phyloP scores from a whole-genome alignment of 2,329 filamentous ascomycete genomes.

The Cladophialophora chaetospira region DNA sequence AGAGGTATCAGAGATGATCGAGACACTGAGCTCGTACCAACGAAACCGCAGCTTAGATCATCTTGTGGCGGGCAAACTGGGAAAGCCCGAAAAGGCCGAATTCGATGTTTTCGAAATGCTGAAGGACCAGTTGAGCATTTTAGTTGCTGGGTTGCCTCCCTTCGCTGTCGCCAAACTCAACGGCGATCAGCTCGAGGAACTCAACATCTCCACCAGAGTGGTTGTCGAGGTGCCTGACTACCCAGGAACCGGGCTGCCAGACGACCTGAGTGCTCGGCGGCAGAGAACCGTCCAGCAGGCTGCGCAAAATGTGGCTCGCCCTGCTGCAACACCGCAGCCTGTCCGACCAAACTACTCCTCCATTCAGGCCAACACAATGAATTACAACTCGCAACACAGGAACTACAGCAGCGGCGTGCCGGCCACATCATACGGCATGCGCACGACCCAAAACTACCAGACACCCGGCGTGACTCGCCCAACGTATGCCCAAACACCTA shows the following conservation, averaged over 20 bases:
- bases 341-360: slow-evolving; percentile 30
- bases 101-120: slow-evolving; percentile 68
- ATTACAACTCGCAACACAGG: slow-evolving; percentile 28
- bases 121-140: slow-evolving; percentile 71
- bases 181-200: slow-evolving; percentile 78
- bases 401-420: slow-evolving; percentile 31
- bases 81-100: slow-evolving; percentile 59
- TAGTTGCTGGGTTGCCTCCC: slow-evolving; percentile 75
- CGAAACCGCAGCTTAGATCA: slow-evolving; percentile 57
- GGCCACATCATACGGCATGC: slow-evolving; percentile 36
- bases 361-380: slow-evolving; percentile 21
- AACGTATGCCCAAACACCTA: slow-evolving; percentile 38
- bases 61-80: slow-evolving; percentile 45
- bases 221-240: slow-evolving; percentile 72
- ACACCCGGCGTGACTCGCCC: slow-evolving; percentile 41
- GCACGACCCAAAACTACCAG: slow-evolving; percentile 36
- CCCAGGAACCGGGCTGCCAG: slow-evolving; percentile 79
- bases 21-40: slow-evolving; percentile 65
- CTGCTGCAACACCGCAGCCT: slow-evolving; percentile 14
- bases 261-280: slow-evolving; percentile 63
- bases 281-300: slow-evolving; percentile 42
- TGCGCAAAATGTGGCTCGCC: slow-evolving; percentile 37
- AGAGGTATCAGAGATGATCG: slow-evolving; percentile 62
- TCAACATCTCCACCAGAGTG: slow-evolving; percentile 79
- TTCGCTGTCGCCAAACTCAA: slow-evolving; percentile 85